Evolutionary conservation across 208 protist genomes (phyloP).

Genomic region (Strigomonas culicis): DNA sequence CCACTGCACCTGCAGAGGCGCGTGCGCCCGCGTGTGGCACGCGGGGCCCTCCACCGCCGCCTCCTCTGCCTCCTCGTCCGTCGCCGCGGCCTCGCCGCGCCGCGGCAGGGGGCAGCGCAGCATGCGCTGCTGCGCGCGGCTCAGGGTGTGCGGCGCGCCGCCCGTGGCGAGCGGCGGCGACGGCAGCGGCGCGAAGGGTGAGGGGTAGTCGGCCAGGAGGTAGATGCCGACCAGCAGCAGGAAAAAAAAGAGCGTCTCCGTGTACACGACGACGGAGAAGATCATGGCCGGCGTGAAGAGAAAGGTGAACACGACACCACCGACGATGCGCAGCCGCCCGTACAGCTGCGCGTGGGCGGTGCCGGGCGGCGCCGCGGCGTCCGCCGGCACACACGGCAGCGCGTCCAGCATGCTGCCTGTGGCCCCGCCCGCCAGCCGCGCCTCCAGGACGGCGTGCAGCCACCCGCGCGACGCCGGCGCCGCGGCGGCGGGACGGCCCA

Average conservation of each 20-base stretch:
- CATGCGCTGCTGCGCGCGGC: not conserved
- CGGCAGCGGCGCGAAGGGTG: not conserved
- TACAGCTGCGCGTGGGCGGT: constrained; percentile 7
- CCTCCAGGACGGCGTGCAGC: not conserved
- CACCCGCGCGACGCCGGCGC: not conserved
- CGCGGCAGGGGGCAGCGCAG: no score
- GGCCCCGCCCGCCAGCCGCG: not conserved
- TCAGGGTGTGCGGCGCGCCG: not conserved
- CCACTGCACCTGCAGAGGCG: constrained; percentile 14
- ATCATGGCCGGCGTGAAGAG: constrained; percentile 59
- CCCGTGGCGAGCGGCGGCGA: no score
- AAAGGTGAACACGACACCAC: constrained; percentile 48
- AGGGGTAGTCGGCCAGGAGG: constrained; percentile 27
- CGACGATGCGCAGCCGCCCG: constrained; percentile 36
- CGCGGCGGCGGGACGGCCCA: constrained; percentile 1
- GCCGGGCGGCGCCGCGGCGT: constrained; percentile 12
- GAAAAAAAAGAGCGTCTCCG: constrained; percentile 65
- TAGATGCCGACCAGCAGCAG: constrained; percentile 59
- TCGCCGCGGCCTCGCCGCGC: not conserved
- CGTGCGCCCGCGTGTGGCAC: not conserved
- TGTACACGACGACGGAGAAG: constrained; percentile 76
- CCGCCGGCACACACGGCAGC: constrained; percentile 15
- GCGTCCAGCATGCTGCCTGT: constrained; percentile 8
- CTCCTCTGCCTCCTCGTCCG: constrained; percentile 4
- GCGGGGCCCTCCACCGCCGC: constrained; percentile 4